phyloP scores from a whole-genome alignment of 2,329 filamentous ascomycete genomes.

The Albifimbria verrucaria region DNA sequence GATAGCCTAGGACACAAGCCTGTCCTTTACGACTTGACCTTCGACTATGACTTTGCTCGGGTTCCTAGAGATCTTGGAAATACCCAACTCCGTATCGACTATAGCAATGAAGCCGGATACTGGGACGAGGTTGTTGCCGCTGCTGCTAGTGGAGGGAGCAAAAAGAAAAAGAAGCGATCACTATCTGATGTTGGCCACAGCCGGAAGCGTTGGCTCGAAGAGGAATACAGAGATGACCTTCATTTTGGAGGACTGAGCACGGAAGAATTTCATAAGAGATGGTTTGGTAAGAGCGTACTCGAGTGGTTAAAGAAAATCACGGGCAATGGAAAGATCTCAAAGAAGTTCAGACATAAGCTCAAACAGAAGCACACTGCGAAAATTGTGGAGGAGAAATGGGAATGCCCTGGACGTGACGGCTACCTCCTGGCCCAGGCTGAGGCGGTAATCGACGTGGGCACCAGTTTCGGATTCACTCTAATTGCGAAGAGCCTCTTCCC shows the following conservation, averaged over 20 bases:
- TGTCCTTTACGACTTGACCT: slow-evolving; percentile 32
- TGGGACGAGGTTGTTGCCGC: slow-evolving; percentile 28
- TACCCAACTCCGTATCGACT: slow-evolving; percentile 36
- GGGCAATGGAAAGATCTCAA: slow-evolving; percentile 19
- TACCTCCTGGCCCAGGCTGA: slow-evolving; percentile 12
- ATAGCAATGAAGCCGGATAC: slow-evolving; percentile 31
- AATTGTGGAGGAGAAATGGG: slow-evolving; percentile 17
- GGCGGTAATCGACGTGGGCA: slow-evolving; percentile 16
- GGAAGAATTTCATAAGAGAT: slow-evolving; percentile 30
- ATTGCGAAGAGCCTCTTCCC: slow-evolving; percentile 16
- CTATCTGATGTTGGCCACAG: slow-evolving; percentile 24
- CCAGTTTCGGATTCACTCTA: slow-evolving; percentile 25
- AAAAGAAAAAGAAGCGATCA: slow-evolving; percentile 18
- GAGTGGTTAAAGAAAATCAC: slow-evolving; percentile 24
- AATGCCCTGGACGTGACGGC: slow-evolving; percentile 10
- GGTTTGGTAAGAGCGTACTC: slow-evolving; percentile 28
- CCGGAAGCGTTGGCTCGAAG: slow-evolving; percentile 33
- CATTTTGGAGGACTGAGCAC: slow-evolving; percentile 21
- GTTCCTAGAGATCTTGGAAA: slow-evolving; percentile 27
- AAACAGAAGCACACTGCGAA: slow-evolving; percentile 19
- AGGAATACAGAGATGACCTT: slow-evolving; percentile 31
- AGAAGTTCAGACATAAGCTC: slow-evolving; percentile 19
- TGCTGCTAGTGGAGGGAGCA: too few species aligned
- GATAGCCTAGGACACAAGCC: too few species aligned
- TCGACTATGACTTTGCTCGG: slow-evolving; percentile 35